Percentiles rank a stretch among this genome's conserved stretches.
Conservation (phyloP, 2,329 filamentous ascomycete genomes). For the Ophiostoma ulmi region DNA sequence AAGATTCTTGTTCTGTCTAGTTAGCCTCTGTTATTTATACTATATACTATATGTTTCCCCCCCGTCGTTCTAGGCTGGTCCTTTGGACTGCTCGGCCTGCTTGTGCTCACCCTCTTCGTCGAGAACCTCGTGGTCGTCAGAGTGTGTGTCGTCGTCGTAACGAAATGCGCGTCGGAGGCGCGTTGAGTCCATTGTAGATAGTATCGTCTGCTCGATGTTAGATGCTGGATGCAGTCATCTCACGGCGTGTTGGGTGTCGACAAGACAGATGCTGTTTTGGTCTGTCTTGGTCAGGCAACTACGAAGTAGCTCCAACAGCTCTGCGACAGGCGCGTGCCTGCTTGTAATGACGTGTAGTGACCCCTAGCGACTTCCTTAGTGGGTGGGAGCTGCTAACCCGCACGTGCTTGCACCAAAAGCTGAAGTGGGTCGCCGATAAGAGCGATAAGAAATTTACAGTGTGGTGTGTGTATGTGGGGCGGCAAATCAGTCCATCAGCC, state of each 20-base stretch:
- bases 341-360: slow-evolving; percentile 18
- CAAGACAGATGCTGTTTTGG: background rate
- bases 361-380: background rate
- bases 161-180: slow-evolving; percentile 72
- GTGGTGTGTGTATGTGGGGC: slow-evolving; percentile 8
- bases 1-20: slow-evolving; percentile 55
- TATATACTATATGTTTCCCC: no score
- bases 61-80: background rate
- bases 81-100: background rate
- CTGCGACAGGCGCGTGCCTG: slow-evolving; percentile 3
- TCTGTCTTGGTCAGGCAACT: background rate
- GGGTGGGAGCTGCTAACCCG: slow-evolving; percentile 5
- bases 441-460: slow-evolving; percentile 13
- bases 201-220: background rate
- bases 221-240: background rate
- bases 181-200: slow-evolving; percentile 37
- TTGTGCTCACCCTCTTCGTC: slow-evolving; percentile 64
- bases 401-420: slow-evolving; percentile 15
- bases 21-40: slow-evolving; percentile 2
- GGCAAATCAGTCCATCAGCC: slow-evolving; percentile 19
- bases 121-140: slow-evolving; percentile 56
- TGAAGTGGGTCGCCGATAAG: slow-evolving; percentile 13
- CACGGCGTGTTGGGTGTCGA: background rate
- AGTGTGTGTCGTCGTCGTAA: slow-evolving; percentile 57
- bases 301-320: background rate